phyloP scores from a whole-genome alignment of 2,329 filamentous ascomycete genomes.

The Fusarium bactridioides region DNA sequence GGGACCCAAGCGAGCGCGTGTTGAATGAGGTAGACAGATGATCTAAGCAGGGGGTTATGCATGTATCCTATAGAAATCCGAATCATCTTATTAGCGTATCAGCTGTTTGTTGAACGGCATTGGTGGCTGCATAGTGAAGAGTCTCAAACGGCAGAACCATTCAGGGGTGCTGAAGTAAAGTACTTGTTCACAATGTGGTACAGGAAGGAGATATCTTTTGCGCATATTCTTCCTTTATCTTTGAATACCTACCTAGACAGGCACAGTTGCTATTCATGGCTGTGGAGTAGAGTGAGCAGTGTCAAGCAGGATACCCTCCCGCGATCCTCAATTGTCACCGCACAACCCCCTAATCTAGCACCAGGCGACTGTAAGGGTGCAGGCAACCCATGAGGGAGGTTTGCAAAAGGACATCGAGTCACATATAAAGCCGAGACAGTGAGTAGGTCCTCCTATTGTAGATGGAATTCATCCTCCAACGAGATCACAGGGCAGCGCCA shows the following conservation, averaged over 20 bases:
- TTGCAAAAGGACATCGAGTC: background rate
- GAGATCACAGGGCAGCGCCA: background rate
- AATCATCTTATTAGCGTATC: background rate
- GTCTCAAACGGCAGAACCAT: background rate
- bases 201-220: background rate
- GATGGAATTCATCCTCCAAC: background rate
- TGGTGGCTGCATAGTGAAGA: background rate
- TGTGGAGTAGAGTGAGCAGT: background rate
- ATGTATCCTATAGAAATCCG: background rate
- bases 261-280: too few relatives aligned
- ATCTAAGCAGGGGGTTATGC: background rate
- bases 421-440: too few relatives aligned
- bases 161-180: background rate
- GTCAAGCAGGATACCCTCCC: background rate
- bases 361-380: background rate
- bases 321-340: background rate
- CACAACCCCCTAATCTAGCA: background rate
- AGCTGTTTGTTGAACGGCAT: background rate
- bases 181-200: background rate
- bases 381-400: background rate
- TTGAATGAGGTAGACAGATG: background rate
- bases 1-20: slow-evolving; percentile 43
- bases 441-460: background rate
- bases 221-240: background rate
- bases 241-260: background rate